A percentile compares a stretch with the other conserved stretches of the same genome.
These are phyloP conservation scores for Populus tremula DNA, from an alignment of 345 rosid species.

Conservation along the genomic window DNA sequence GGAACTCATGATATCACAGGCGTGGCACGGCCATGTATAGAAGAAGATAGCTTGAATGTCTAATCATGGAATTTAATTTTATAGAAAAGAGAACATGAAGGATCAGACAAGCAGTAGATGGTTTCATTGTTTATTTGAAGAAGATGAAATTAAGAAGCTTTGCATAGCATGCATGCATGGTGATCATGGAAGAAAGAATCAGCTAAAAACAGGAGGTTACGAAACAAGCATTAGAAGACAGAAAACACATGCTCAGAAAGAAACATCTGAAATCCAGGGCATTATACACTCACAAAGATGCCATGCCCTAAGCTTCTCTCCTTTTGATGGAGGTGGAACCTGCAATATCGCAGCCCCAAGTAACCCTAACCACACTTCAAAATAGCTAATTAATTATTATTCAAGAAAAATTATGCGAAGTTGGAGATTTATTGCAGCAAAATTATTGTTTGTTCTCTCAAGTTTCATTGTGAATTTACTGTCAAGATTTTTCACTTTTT, in stretches of 20 bases:
- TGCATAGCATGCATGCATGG: background rate
- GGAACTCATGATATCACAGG: background rate
- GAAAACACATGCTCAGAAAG: constrained; percentile 5
- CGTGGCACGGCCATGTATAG: background rate
- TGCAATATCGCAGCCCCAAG: background rate
- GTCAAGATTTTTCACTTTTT: too few species aligned
- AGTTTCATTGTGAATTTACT: too few species aligned
- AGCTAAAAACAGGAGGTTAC: background rate
- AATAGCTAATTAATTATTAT: too few species aligned
- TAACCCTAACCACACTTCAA: too few species aligned
- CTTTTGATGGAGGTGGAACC: background rate
- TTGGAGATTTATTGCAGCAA: too few species aligned
- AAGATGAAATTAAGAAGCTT: background rate
- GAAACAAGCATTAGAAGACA: background rate
- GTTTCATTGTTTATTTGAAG: background rate
- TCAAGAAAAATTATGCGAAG: too few species aligned
- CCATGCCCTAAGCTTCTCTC: background rate
- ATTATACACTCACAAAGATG: too few species aligned
- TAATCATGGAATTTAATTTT: background rate
- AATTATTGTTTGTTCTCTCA: too few species aligned
- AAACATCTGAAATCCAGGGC: background rate
- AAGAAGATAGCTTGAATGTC: background rate
- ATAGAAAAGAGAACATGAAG: background rate
- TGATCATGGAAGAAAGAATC: background rate
- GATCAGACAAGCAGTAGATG: constrained; percentile 1